Evolutionary conservation across 2,329 filamentous ascomycete species (phyloP), one percentile per base, ranked within the genome.

Genomic region (Pseudohalonectria lignicola): DNA sequence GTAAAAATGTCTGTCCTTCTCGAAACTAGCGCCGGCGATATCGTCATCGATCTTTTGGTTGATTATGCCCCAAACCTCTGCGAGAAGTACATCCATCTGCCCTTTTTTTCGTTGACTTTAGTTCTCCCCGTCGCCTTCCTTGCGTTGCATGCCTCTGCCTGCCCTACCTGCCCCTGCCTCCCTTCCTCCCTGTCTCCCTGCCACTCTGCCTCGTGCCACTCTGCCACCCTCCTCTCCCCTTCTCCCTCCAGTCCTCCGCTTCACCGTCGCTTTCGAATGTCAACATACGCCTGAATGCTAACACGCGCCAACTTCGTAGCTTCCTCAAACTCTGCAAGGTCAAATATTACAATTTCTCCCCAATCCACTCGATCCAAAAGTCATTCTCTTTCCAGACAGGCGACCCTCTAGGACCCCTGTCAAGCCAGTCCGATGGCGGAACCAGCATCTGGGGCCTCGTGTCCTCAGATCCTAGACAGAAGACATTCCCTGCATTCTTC

Each of bases 261-360:
- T n/a, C n/a, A n/a, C n/a, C n/a, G n/a, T n/a, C n/a, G n/a, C n/a
- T n/a, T n/a, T n/a, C n/a, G n/a, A n/a, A n/a, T n/a, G n/a, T n/a
- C n/a, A n/a, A n/a, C n/a, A n/a, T n/a, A n/a, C n/a, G n/a, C n/a
- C n/a, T n/a, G n/a, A n/a, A n/a, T n/a, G n/a, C n/a, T n/a, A n/a
- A n/a, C n/a, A n/a, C n/a, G n/a, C n/a, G n/a, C n/a, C n/a, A n/a
- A n/a, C n/a, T n/a, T n/a, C n/a, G n/a, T n/a, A n/a, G 86, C 71
- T 96, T 98, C 60, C 69, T 98, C 41, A 96, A 98, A 71, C 84
- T 98, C 50, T 95, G 92, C 76, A 96, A 96, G 66, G 70, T 87
- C 62, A 98, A 95, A 67, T 98, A 96, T 66, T 98, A 95, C 77
- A 96, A 96, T 67, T 96, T 93, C 60, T 80, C 87, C 5, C 92